phyloP scores from a whole-genome alignment of 805 yeast species.

The Wickerhamomyces hampshirensis region DNA sequence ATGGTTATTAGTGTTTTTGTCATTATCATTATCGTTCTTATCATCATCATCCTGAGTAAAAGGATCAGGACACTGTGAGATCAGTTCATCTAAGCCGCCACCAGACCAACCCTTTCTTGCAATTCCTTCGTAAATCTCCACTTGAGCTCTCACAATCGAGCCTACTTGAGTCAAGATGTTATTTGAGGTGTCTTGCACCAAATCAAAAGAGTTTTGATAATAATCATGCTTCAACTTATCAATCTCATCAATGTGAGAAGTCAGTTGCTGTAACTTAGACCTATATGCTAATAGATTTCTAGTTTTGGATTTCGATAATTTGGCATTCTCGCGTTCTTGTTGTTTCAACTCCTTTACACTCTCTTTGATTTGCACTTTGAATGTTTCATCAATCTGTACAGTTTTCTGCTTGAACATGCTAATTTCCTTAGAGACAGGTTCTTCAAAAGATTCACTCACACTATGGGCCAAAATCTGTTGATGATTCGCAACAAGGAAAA shows the following conservation, averaged over 20 bases:
- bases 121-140: conserved; percentile 74
- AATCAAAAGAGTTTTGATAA: conserved; percentile 56
- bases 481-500: conserved; percentile 71
- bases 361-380: conserved; percentile 47
- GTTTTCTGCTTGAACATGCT: conserved; percentile 40
- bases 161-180: conserved; percentile 52
- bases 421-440: conserved; percentile 44
- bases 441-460: conserved; percentile 49
- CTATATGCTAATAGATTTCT: conserved; percentile 68
- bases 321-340: conserved; percentile 58
- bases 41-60: conserved; percentile 30
- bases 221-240: conserved; percentile 73
- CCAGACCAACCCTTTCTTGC: conserved; percentile 86
- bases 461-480: conserved; percentile 62
- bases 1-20: conserved; percentile 1
- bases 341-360: conserved; percentile 48
- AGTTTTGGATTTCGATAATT: conserved; percentile 52
- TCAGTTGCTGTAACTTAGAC: conserved; percentile 58
- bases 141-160: conserved; percentile 68
- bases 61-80: conserved; percentile 64
- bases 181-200: conserved; percentile 59
- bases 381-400: conserved; percentile 43
- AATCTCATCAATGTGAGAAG: conserved; percentile 73
- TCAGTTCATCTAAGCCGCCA: conserved; percentile 72
- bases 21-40: conserved; percentile 8